Evolutionary conservation across 108 stramenopile genomes (phyloP).

Genomic region (Chaetoceros tenuissimus): DNA sequence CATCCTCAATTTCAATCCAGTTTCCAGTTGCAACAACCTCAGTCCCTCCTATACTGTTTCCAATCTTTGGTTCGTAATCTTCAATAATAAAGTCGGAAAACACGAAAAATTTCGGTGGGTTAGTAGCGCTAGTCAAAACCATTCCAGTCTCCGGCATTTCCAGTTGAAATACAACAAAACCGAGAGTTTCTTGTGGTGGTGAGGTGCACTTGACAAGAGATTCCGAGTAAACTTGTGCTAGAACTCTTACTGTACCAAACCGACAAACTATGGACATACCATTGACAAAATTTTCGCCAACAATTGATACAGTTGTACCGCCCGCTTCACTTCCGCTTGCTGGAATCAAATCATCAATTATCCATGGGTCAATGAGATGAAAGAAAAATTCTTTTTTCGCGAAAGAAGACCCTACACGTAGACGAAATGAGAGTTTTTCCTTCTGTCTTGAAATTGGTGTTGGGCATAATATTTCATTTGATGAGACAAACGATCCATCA

Average conservation of each 20-base stretch:
- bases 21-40: neutral
- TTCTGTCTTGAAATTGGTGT: conserved; percentile 5
- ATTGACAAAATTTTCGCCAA: conserved; percentile 27
- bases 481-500: neutral
- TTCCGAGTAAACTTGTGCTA: neutral
- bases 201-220: neutral
- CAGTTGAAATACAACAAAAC: neutral
- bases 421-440: conserved; percentile 1
- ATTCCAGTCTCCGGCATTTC: neutral
- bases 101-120: neutral
- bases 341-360: conserved; percentile 2
- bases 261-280: neutral
- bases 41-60: neutral
- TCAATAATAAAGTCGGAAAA: neutral
- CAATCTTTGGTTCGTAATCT: neutral
- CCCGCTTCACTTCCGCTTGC: conserved; percentile 14
- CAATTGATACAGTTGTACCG: conserved; percentile 21
- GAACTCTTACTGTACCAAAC: neutral
- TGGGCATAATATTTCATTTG: conserved; percentile 8
- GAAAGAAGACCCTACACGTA: conserved; percentile 3
- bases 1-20: neutral
- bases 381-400: conserved; percentile 14
- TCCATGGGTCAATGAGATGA: neutral
- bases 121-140: neutral
- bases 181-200: neutral